Evolutionary conservation across 2,329 filamentous ascomycete species (phyloP).

Genomic region (Penicillium hordei): DNA sequence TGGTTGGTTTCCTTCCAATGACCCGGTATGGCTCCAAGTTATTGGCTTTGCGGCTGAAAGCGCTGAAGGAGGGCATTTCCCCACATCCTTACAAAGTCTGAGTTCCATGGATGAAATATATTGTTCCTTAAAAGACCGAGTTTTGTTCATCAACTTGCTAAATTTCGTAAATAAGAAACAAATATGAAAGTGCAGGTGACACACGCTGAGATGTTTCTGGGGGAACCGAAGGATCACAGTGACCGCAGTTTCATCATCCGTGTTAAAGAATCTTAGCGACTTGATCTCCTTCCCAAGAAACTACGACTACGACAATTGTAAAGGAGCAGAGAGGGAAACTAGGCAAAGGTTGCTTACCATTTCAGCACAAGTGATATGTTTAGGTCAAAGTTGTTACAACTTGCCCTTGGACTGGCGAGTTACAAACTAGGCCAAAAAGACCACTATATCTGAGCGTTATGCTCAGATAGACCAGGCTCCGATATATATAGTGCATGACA

Average conservation of each 20-base stretch:
- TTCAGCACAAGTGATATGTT: not conserved
- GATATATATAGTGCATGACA: no score
- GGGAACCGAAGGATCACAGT: not conserved
- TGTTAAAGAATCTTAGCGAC: not conserved
- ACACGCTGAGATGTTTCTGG: not conserved
- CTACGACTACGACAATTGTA: not conserved
- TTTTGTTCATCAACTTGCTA: not conserved
- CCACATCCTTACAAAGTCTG: constrained; percentile 1
- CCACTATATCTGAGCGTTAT: no score
- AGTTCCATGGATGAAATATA: not conserved
- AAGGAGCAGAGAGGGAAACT: not conserved
- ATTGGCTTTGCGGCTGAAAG: constrained; percentile 38
- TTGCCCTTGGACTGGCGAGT: no score
- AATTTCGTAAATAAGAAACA: not conserved
- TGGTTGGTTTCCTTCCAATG: constrained; percentile 39
- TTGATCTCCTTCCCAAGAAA: not conserved
- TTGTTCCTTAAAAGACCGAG: not conserved
- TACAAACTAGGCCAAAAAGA: no score
- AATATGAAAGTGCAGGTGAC: not conserved
- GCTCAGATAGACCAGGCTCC: no score
- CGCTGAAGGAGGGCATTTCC: constrained; percentile 15
- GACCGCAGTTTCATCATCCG: not conserved
- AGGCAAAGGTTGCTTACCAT: not conserved
- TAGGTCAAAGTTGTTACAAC: no score
- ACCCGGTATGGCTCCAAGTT: constrained; percentile 38